Conservation (phyloP, 139 green algal species). For the Deuterostichococcus epilithicus region DNA sequence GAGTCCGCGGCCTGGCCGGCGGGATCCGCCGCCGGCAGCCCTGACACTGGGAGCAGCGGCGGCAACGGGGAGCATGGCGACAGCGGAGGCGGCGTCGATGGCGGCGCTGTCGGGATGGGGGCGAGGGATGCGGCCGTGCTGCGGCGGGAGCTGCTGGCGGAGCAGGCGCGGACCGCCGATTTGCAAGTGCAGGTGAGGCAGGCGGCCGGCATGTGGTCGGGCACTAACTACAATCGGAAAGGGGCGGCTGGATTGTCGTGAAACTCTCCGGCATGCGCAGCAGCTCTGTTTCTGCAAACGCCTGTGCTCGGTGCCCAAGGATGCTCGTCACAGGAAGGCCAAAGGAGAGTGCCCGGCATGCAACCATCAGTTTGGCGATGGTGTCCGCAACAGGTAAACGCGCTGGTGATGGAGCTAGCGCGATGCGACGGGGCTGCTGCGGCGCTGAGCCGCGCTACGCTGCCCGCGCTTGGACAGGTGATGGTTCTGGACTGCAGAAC, state of each 20-base stretch:
- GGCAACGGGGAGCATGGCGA: not conserved
- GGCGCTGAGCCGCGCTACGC: not conserved
- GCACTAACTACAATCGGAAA: too few relatives aligned
- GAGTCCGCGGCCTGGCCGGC: slow-evolving; percentile 48
- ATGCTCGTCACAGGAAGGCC: too few relatives aligned
- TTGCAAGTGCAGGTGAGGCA: not conserved
- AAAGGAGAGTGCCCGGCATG: too few relatives aligned
- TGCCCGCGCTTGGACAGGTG: not conserved
- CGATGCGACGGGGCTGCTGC: not conserved
- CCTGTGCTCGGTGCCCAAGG: too few relatives aligned
- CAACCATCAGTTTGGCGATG: too few relatives aligned
- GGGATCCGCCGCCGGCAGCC: not conserved
- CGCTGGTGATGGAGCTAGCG: slow-evolving; percentile 1
- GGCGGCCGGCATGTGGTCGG: too few relatives aligned
- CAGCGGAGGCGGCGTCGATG: not conserved
- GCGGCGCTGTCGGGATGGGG: not conserved
- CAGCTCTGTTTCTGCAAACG: too few relatives aligned
- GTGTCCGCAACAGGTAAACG: not conserved
- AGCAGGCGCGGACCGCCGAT: not conserved
- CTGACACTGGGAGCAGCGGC: too few relatives aligned
- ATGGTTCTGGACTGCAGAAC: not conserved
- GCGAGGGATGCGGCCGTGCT: not conserved
- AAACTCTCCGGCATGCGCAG: too few relatives aligned
- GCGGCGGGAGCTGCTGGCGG: not conserved
- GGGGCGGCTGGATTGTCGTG: too few relatives aligned